Conservation (phyloP, 108 stramenopile species). For the Craspedostauros australis region DNA sequence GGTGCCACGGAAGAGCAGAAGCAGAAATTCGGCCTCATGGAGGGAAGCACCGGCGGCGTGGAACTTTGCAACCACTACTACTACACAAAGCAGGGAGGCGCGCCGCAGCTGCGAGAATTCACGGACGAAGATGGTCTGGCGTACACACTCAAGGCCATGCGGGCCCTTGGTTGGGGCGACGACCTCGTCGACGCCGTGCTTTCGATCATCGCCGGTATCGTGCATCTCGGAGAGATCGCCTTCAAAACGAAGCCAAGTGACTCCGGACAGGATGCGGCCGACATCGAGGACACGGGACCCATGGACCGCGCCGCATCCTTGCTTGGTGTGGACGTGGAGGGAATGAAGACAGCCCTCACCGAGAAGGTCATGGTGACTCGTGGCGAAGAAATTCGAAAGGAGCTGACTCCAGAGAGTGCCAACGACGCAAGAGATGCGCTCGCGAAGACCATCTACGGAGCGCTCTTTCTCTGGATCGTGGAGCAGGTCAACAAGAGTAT, state of each 20-base stretch:
- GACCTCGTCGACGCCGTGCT: constrained; percentile 65
- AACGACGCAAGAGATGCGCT: constrained; percentile 89
- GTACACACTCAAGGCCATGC: constrained; percentile 82
- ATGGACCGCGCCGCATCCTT: constrained; percentile 65
- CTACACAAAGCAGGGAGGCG: constrained; percentile 84
- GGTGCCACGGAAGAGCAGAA: constrained; percentile 81
- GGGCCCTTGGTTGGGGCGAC: constrained; percentile 71
- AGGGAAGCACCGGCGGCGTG: constrained; percentile 70
- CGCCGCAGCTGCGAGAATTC: constrained; percentile 76
- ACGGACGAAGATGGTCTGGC: constrained; percentile 87
- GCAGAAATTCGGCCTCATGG: constrained; percentile 68
- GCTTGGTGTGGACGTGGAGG: constrained; percentile 74
- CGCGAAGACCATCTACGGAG: constrained; percentile 91
- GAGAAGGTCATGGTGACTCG: constrained; percentile 73
- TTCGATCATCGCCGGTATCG: constrained; percentile 74
- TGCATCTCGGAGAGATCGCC: constrained; percentile 85
- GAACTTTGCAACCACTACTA: constrained; percentile 75
- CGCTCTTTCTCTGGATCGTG: constrained; percentile 88
- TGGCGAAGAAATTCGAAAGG: constrained; percentile 75
- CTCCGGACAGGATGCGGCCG: constrained; percentile 63
- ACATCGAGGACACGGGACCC: constrained; percentile 52
- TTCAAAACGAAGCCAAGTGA: constrained; percentile 61
- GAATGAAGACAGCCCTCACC: constrained; percentile 70
- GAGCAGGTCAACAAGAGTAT: constrained; percentile 83
- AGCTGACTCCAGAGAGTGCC: constrained; percentile 74